phyloP scores from a whole-genome alignment of 495 filamentous ascomycete genomes.

The Aspergillus diversus region DNA sequence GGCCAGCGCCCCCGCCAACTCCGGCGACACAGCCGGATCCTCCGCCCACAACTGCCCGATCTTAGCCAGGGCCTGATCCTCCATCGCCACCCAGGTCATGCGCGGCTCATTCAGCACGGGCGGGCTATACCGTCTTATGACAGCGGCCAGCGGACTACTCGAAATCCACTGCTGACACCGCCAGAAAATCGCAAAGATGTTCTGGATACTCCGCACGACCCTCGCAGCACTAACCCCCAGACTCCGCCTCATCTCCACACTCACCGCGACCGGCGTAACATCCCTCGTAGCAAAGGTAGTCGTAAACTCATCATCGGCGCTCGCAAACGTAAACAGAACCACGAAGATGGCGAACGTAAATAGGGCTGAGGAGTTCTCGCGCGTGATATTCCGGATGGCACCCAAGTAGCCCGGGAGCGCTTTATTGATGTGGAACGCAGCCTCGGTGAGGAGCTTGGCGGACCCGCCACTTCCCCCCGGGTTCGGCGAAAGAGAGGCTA shows the following conservation, averaged over 20 bases:
- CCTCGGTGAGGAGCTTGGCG: background rate
- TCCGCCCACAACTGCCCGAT: conserved; percentile 3
- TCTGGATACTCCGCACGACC: background rate
- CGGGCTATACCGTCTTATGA: conserved; percentile 3
- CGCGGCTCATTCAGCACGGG: background rate
- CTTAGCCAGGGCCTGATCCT: conserved; percentile 3
- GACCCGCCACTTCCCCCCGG: background rate
- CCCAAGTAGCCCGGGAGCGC: conserved; percentile 8
- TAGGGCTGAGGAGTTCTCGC: conserved; percentile 4
- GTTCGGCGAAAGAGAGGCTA: background rate
- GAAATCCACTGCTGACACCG: conserved; percentile 16
- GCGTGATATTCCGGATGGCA: conserved; percentile 3
- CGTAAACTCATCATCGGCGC: conserved; percentile 4
- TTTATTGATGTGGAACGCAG: conserved; percentile 13
- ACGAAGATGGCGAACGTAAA: conserved; percentile 15
- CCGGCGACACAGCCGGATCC: background rate
- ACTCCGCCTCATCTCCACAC: no score
- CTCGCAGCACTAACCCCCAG: background rate
- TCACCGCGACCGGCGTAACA: no score
- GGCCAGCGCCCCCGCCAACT: background rate
- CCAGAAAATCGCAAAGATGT: conserved; percentile 17
- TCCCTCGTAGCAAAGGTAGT: no score
- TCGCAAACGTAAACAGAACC: conserved; percentile 1
- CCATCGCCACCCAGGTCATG: background rate
- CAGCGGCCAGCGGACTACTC: background rate